A percentile compares a stretch with the other conserved stretches of the same genome.
Conservation (phyloP, 129 eudicot species). For the Saussurea involucrata region DNA sequence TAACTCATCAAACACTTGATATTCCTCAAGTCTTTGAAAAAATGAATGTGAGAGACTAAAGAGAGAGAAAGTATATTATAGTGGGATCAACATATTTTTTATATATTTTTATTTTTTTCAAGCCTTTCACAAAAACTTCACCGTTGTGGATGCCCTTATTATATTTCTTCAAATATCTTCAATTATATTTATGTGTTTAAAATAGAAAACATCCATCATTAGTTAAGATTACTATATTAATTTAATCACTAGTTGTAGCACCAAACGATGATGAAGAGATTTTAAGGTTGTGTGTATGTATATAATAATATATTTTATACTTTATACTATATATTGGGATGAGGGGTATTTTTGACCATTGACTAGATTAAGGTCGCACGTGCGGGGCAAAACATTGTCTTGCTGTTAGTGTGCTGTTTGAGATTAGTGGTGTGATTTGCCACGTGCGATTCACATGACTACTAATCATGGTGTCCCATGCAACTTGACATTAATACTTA, state of each 20-base stretch:
- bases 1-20: no score
- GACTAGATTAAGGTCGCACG: conserved; percentile 45
- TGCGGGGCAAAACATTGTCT: conserved; percentile 35
- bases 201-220: conserved; percentile 21
- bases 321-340: not conserved
- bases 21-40: no score
- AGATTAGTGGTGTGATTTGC: conserved; percentile 29
- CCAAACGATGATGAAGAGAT: conserved; percentile 47
- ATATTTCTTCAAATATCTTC: no score
- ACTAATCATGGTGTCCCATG: conserved; percentile 33
- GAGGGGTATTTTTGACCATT: conserved; percentile 33
- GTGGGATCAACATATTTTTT: no score
- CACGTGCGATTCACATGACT: conserved; percentile 42
- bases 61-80: no score
- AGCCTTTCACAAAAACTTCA: no score
- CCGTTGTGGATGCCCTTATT: no score
- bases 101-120: no score
- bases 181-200: conserved; percentile 7
- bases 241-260: conserved; percentile 29
- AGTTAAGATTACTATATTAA: conserved; percentile 27
- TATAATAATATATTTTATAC: not conserved
- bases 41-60: no score
- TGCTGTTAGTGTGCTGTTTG: conserved; percentile 43
- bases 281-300: conserved; percentile 32
- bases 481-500: conserved; percentile 18